A percentile compares a stretch with the other conserved stretches of the same genome.
These are phyloP conservation scores for Yarrowia phangngaensis DNA, from an alignment of 805 yeast species.

Conservation along the genomic window DNA sequence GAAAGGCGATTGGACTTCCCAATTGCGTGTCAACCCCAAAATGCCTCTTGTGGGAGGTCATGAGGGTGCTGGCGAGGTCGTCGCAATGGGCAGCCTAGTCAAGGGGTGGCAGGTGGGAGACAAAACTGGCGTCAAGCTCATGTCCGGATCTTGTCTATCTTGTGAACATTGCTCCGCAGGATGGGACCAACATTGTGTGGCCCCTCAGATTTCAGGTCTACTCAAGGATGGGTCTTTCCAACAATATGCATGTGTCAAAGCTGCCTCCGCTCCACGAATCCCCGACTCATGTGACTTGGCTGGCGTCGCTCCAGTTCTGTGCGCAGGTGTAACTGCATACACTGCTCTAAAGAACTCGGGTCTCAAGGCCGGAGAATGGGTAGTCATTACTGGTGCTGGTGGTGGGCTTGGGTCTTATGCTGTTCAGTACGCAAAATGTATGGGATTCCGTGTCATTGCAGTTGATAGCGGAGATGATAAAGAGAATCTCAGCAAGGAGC, in stretches of 20 bases:
- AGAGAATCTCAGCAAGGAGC: constrained; percentile 48
- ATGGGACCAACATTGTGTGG: constrained; percentile 65
- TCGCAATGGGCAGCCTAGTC: constrained; percentile 67
- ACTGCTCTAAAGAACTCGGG: constrained; percentile 81
- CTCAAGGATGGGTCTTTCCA: constrained; percentile 90
- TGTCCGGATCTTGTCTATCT: constrained; percentile 68
- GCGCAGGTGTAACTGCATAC: constrained; percentile 91
- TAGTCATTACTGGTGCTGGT: constrained; percentile 73
- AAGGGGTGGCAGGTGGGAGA: constrained; percentile 73
- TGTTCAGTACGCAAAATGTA: constrained; percentile 68
- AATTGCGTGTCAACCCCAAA: constrained; percentile 77
- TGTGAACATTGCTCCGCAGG: constrained; percentile 71
- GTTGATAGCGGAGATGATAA: constrained; percentile 69
- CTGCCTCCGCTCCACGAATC: constrained; percentile 76
- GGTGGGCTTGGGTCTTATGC: constrained; percentile 77
- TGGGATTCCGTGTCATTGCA: constrained; percentile 69
- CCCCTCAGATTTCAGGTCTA: constrained; percentile 77
- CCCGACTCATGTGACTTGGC: constrained; percentile 74
- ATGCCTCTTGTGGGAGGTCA: constrained; percentile 83
- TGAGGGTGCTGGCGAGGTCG: constrained; percentile 86
- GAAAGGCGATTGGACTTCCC: constrained; percentile 93
- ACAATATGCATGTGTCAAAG: constrained; percentile 85
- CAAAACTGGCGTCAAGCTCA: constrained; percentile 79
- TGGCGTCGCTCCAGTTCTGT: constrained; percentile 71
- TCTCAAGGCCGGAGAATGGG: constrained; percentile 67